Evolutionary conservation across 1,139 yeast genomes (phyloP).

Genomic region (Saccharomyces pastorianus): DNA sequence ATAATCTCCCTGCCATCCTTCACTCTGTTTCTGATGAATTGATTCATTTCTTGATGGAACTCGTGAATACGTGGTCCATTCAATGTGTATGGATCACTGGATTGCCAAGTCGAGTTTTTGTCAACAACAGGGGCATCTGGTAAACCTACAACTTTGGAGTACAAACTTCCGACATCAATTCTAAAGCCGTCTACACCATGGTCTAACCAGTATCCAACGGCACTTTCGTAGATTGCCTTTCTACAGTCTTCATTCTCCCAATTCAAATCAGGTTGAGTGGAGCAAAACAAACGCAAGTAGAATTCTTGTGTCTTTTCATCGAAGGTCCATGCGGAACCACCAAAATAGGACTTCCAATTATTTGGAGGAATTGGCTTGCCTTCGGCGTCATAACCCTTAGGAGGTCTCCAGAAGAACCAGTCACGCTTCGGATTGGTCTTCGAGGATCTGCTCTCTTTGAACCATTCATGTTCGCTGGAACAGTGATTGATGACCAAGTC

Average conservation of each 20-base stretch:
- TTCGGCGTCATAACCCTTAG: background rate
- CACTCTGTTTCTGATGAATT: background rate
- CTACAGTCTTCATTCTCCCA: background rate
- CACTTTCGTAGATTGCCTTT: background rate
- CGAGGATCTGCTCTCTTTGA: background rate
- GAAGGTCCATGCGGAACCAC: background rate
- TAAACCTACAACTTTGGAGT: background rate
- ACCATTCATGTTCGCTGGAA: background rate
- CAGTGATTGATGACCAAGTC: background rate
- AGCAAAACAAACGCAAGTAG: background rate
- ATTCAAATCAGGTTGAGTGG: background rate
- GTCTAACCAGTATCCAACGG: background rate
- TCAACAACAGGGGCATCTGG: background rate
- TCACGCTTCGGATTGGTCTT: background rate
- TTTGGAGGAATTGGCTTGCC: background rate
- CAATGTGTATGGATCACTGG: background rate
- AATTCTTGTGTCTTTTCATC: background rate
- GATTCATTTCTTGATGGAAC: background rate
- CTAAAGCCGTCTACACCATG: background rate
- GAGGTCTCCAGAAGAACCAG: background rate
- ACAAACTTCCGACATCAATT: background rate
- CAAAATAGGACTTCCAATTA: background rate
- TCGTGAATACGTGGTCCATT: background rate
- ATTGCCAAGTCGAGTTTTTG: background rate
- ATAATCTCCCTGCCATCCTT: background rate